A percentile compares a stretch with the other conserved stretches of the same genome.
Evolutionary conservation across 2,329 filamentous ascomycete species (phyloP).

Genomic region (Thermochaetoides dissita): DNA sequence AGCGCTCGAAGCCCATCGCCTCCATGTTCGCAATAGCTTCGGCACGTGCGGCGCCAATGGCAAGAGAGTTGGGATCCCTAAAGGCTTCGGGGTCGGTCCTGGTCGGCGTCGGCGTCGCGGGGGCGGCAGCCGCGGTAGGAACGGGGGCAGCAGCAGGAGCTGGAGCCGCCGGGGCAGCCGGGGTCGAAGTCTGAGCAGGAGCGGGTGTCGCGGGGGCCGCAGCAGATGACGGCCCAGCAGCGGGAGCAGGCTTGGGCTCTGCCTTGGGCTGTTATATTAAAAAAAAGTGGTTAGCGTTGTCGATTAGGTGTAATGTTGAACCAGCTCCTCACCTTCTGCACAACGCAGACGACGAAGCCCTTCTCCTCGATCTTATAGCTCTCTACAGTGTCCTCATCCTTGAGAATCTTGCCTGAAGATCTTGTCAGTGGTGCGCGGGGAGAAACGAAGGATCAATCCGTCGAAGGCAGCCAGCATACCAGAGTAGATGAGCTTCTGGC

Average conservation of each 20-base stretch:
- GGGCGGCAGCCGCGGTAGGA: constrained; percentile 24
- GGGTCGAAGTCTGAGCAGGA: constrained; percentile 35
- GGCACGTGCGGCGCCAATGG: constrained; percentile 70
- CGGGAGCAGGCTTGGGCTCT: constrained; percentile 49
- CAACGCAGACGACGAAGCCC: constrained; percentile 97
- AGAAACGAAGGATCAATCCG: no score
- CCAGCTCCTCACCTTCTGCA: constrained; percentile 61
- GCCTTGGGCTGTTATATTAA: constrained; percentile 6
- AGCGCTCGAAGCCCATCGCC: constrained; percentile 85
- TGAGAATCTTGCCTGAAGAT: constrained; percentile 77
- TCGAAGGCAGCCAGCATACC: constrained; percentile 39
- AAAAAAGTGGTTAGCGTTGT: constrained; percentile 2
- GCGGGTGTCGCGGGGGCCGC: constrained; percentile 47
- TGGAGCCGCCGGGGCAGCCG: constrained; percentile 35
- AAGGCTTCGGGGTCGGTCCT: constrained; percentile 27
- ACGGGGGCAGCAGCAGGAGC: constrained; percentile 20
- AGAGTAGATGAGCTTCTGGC: constrained; percentile 95
- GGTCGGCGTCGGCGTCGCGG: constrained; percentile 32
- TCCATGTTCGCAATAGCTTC: constrained; percentile 86
- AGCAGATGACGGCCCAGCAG: constrained; percentile 20
- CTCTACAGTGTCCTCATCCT: constrained; percentile 92
- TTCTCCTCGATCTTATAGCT: constrained; percentile 99
- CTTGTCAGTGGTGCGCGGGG: no score
- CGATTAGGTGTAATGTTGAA: no score
- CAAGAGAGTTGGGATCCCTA: constrained; percentile 63